Conservation (phyloP, 805 yeast species). For the Sungouiella blattae region DNA sequence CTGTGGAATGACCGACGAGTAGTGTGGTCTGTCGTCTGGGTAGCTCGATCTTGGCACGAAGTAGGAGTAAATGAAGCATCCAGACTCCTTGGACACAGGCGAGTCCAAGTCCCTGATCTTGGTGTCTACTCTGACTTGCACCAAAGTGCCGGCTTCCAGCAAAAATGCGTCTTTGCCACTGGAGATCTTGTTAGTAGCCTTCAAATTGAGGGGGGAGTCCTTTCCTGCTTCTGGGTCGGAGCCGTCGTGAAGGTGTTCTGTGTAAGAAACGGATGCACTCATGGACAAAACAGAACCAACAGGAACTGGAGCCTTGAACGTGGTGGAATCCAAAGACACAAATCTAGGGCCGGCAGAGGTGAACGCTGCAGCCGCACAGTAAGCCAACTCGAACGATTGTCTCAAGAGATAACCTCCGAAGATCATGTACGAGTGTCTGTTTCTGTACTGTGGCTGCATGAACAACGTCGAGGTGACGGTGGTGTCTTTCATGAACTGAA, state of each 20-base stretch:
- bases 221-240: slow-evolving; percentile 19
- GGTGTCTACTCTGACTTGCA: slow-evolving; percentile 88
- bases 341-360: slow-evolving; percentile 83
- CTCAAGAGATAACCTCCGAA: slow-evolving; percentile 93
- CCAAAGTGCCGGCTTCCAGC: slow-evolving; percentile 76
- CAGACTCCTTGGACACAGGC: slow-evolving; percentile 64
- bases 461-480: slow-evolving; percentile 69
- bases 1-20: slow-evolving; percentile 76
- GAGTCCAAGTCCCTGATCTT: slow-evolving; percentile 66
- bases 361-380: slow-evolving; percentile 88
- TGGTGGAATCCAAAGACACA: slow-evolving; percentile 84
- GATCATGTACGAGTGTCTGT: slow-evolving; percentile 89
- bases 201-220: slow-evolving; percentile 43
- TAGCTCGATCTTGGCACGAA: slow-evolving; percentile 65
- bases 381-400: slow-evolving; percentile 90
- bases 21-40: slow-evolving; percentile 49
- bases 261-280: slow-evolving; percentile 80
- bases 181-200: slow-evolving; percentile 55
- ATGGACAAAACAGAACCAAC: slow-evolving; percentile 86
- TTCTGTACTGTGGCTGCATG: slow-evolving; percentile 96
- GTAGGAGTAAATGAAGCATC: slow-evolving; percentile 85
- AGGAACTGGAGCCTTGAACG: slow-evolving; percentile 92
- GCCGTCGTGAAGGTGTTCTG: slow-evolving; percentile 65
- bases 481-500: slow-evolving; percentile 70
- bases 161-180: slow-evolving; percentile 55